phyloP scores from a whole-genome alignment of 108 stramenopile genomes.

The Epithemia pelagica region DNA sequence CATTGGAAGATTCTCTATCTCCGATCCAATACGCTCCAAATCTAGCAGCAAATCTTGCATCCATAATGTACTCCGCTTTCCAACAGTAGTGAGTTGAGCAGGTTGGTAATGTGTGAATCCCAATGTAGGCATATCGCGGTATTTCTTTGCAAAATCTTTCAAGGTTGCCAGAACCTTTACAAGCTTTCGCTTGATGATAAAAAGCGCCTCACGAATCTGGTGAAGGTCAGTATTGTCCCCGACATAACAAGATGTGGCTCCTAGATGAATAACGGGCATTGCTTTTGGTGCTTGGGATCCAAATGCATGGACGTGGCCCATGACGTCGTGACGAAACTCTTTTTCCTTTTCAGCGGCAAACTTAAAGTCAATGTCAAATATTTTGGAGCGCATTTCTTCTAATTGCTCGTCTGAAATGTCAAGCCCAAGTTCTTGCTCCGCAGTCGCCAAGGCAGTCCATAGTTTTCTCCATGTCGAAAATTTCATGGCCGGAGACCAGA shows the following conservation, averaged over 20 bases:
- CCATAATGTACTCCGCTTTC: constrained; percentile 94
- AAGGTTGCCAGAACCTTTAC: constrained; percentile 78
- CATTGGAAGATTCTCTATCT: constrained; percentile 92
- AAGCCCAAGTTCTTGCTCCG: constrained; percentile 93
- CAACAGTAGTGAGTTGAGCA: constrained; percentile 96
- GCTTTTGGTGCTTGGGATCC: constrained; percentile 88
- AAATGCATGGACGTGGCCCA: constrained; percentile 98
- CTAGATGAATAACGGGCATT: constrained; percentile 95
- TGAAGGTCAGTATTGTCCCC: constrained; percentile 96
- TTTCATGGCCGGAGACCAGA: constrained; percentile 97
- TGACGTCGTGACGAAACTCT: constrained; percentile 98
- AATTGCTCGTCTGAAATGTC: constrained; percentile 92
- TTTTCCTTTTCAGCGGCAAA: constrained; percentile 88
- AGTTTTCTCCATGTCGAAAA: constrained; percentile 98
- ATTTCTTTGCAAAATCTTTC: constrained; percentile 72
- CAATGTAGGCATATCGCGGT: constrained; percentile 88
- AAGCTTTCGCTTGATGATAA: constrained; percentile 83
- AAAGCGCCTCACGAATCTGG: constrained; percentile 83
- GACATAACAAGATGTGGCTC: constrained; percentile 95
- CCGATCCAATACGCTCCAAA: constrained; percentile 76
- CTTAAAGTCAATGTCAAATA: constrained; percentile 92
- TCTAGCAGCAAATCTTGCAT: constrained; percentile 95
- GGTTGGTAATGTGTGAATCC: constrained; percentile 99
- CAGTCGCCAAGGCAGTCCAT: constrained; percentile 96
- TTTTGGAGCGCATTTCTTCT: constrained; percentile 72